Evolutionary conservation across 2,329 filamentous ascomycete genomes (phyloP).

Genomic region (Cercospora sojina): DNA sequence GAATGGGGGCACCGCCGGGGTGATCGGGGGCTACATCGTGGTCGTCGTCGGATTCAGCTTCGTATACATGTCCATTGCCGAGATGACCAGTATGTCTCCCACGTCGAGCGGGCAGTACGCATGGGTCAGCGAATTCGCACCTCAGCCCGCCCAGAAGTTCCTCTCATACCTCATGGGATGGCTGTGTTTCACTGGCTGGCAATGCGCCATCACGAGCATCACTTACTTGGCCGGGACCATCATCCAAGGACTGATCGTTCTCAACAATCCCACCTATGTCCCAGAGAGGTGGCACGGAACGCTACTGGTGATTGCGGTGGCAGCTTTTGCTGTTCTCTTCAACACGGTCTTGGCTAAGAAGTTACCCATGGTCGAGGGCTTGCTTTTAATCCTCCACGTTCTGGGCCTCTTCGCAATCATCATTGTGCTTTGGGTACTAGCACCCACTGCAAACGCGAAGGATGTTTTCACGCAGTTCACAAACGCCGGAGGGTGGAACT

Average conservation of each 20-base stretch:
- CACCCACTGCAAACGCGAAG: slow-evolving; percentile 3
- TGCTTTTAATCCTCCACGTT: slow-evolving; percentile 53
- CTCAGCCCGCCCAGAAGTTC: slow-evolving; percentile 10
- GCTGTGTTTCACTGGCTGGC: slow-evolving; percentile 19
- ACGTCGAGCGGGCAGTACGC: not conserved
- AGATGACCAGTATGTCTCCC: slow-evolving; percentile 4
- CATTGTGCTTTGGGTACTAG: slow-evolving; percentile 47
- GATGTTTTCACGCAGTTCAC: slow-evolving; percentile 32
- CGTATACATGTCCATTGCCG: slow-evolving; percentile 11
- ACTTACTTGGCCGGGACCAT: slow-evolving; percentile 12
- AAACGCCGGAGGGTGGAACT: slow-evolving; percentile 20
- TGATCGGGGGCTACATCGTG: slow-evolving; percentile 14
- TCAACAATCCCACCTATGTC: slow-evolving; percentile 18
- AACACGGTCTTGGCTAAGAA: slow-evolving; percentile 47
- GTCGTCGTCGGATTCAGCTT: slow-evolving; percentile 8
- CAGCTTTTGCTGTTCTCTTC: slow-evolving; percentile 41
- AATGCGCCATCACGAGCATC: slow-evolving; percentile 14
- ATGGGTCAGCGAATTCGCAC: slow-evolving; percentile 3
- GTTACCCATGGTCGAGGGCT: slow-evolving; percentile 51
- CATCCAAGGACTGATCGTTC: slow-evolving; percentile 19
- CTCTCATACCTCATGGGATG: slow-evolving; percentile 21
- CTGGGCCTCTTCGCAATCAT: slow-evolving; percentile 55
- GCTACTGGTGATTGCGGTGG: slow-evolving; percentile 49
- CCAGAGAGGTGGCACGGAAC: slow-evolving; percentile 47
- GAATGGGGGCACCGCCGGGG: slow-evolving; percentile 8